These are phyloP conservation scores for Hericium coralloides DNA, from an alignment of 768 basidiomycete genomes.

Conservation along the genomic window DNA sequence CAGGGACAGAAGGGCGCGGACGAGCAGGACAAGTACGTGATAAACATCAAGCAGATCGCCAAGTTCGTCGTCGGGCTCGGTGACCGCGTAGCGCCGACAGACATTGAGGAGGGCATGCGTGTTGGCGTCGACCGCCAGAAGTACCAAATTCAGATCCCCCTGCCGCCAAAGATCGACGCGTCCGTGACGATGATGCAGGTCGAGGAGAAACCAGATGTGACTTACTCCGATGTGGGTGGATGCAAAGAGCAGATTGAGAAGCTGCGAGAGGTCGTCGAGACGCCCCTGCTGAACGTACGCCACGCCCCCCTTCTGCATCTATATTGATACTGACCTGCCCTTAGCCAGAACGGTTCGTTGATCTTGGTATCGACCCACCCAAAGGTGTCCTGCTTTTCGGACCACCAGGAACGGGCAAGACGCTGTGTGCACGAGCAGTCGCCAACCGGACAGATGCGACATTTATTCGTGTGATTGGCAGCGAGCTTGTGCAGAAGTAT, in stretches of 20 bases:
- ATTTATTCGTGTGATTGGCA: constrained; percentile 98
- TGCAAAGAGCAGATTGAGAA: constrained; percentile 99
- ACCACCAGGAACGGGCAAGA: constrained; percentile 97
- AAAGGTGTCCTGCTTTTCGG: constrained; percentile 96
- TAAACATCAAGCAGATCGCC: constrained; percentile 99
- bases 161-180: constrained; percentile 98
- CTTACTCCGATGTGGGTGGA: constrained; percentile 95
- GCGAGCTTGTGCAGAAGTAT: constrained; percentile 99
- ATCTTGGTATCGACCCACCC: constrained; percentile 97
- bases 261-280: constrained; percentile 95
- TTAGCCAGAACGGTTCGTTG: constrained; percentile 98
- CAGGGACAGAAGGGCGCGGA: constrained; percentile 96
- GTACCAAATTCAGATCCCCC: constrained; percentile 97
- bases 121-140: constrained; percentile 95
- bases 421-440: constrained; percentile 94
- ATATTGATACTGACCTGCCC: not conserved
- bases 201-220: constrained; percentile 96
- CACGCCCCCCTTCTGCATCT: not conserved
- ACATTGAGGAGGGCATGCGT: constrained; percentile 99
- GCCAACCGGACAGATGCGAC: constrained; percentile 98
- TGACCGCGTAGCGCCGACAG: constrained; percentile 93
- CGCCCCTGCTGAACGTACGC: constrained; percentile 84
- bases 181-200: constrained; percentile 99
- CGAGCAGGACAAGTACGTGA: constrained; percentile 98
- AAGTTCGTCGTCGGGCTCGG: constrained; percentile 98